Conservation (phyloP, 768 basidiomycete genomes). For the Boletus bicolor region DNA sequence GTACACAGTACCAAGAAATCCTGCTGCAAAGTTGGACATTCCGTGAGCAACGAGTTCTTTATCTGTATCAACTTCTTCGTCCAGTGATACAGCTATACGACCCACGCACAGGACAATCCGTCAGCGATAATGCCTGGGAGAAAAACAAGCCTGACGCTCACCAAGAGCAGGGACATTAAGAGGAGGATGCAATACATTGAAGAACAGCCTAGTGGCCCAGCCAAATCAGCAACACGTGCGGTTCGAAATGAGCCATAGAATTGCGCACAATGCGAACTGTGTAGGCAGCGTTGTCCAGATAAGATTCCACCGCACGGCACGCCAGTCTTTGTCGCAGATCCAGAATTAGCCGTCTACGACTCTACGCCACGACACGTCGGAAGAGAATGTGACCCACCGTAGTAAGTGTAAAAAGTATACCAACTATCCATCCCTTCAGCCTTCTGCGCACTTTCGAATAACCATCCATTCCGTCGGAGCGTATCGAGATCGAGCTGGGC, state of each 20-base stretch:
- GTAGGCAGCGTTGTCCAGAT: conserved; percentile 88
- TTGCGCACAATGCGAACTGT: conserved; percentile 81
- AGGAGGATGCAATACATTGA: conserved; percentile 82
- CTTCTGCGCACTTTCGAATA: conserved; percentile 63
- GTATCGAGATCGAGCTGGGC: conserved; percentile 55
- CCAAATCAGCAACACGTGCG: conserved; percentile 20
- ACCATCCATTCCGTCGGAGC: conserved; percentile 72
- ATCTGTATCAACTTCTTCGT: conserved; percentile 87
- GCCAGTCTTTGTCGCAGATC: conserved; percentile 47
- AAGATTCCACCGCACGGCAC: conserved; percentile 55
- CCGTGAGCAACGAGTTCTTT: conserved; percentile 92
- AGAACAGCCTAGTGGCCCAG: conserved; percentile 58
- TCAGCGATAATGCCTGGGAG: neutral
- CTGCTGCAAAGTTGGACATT: conserved; percentile 83
- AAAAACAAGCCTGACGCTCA: conserved; percentile 26
- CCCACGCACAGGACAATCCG: neutral
- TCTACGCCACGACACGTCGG: neutral
- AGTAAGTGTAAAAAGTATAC: conserved; percentile 85
- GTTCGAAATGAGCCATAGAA: neutral
- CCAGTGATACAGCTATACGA: conserved; percentile 73
- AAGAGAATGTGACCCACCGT: conserved; percentile 45
- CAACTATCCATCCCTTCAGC: conserved; percentile 43
- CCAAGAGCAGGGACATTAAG: conserved; percentile 88
- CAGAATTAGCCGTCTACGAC: neutral
- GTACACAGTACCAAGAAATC: conserved; percentile 76